These are phyloP conservation scores for Colletotrichum limetticola DNA, from an alignment of 2,329 filamentous ascomycete species.

Conservation along the genomic window DNA sequence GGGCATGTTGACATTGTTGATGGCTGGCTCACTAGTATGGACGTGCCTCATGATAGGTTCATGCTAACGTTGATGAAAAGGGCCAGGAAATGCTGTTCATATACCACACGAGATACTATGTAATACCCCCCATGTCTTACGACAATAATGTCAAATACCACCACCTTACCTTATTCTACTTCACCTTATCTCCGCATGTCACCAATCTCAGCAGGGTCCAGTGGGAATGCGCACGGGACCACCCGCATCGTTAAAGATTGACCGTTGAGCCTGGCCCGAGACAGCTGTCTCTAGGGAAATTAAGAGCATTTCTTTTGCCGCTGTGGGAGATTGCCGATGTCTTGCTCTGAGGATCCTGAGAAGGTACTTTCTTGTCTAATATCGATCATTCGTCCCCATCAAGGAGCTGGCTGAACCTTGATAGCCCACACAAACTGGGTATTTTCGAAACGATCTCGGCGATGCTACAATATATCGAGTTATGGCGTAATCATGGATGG, in stretches of 20 bases:
- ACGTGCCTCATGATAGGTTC: slow-evolving; percentile 4
- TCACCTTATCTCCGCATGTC: neutral
- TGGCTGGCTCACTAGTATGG: slow-evolving; percentile 22
- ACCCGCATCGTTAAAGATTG: neutral
- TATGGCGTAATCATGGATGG: neutral
- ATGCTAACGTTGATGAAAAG: slow-evolving; percentile 5
- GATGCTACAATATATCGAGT: neutral
- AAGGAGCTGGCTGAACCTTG: neutral
- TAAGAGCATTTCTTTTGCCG: neutral
- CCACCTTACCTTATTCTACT: neutral
- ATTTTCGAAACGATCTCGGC: neutral
- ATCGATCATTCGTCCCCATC: neutral
- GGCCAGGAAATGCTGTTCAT: neutral
- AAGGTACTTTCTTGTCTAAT: neutral
- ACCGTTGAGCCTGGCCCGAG: neutral
- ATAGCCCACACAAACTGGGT: neutral
- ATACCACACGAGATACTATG: slow-evolving; percentile 29
- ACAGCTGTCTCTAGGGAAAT: neutral
- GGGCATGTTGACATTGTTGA: neutral
- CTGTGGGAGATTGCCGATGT: neutral
- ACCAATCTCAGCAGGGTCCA: neutral
- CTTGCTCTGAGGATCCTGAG: neutral
- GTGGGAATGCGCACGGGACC: neutral
- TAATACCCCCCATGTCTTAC: slow-evolving; percentile 16
- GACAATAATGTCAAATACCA: slow-evolving; percentile 30